Conservation (phyloP, 139 green algal species). For the Coelastrella sp. region DNA sequence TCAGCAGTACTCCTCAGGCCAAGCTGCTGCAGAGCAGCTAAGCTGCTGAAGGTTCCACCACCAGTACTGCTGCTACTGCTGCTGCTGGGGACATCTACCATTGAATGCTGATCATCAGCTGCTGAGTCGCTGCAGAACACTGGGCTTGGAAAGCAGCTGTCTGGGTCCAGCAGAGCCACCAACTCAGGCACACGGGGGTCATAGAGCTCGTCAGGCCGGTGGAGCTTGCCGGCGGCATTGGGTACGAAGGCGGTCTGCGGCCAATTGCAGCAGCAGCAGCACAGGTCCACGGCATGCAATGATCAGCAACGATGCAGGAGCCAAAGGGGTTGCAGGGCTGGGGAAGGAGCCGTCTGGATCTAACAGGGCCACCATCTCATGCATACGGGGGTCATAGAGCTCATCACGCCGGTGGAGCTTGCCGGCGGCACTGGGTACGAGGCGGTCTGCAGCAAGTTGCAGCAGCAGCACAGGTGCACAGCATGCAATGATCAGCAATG, state of each 20-base stretch:
- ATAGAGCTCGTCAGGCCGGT: conserved; percentile 68
- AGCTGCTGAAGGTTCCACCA: conserved; percentile 21
- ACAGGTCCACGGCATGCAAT: neutral
- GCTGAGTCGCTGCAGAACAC: conserved; percentile 48
- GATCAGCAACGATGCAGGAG: too few relatives aligned
- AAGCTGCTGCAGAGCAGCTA: conserved; percentile 72
- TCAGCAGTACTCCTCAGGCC: conserved; percentile 62
- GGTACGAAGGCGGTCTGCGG: conserved; percentile 66
- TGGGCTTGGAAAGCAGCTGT: conserved; percentile 65
- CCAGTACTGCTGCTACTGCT: neutral
- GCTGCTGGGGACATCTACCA: neutral
- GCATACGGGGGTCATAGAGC: conserved; percentile 80
- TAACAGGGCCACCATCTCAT: conserved; percentile 77
- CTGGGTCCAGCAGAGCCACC: conserved; percentile 69
- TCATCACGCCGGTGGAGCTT: conserved; percentile 49
- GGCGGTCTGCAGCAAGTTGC: conserved; percentile 20
- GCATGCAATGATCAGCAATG: too few relatives aligned
- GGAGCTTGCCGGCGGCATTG: conserved; percentile 56
- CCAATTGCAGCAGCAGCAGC: neutral
- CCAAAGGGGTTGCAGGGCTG: too few relatives aligned
- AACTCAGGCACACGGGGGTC: conserved; percentile 80
- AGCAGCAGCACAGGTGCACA: neutral
- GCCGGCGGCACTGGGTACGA: conserved; percentile 69
- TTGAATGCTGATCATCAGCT: too few relatives aligned
- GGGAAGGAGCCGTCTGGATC: too few relatives aligned